Percentiles rank a stretch among this genome's conserved stretches.
Conservation (phyloP, 208 protist species). For the Polymyxa betae region DNA sequence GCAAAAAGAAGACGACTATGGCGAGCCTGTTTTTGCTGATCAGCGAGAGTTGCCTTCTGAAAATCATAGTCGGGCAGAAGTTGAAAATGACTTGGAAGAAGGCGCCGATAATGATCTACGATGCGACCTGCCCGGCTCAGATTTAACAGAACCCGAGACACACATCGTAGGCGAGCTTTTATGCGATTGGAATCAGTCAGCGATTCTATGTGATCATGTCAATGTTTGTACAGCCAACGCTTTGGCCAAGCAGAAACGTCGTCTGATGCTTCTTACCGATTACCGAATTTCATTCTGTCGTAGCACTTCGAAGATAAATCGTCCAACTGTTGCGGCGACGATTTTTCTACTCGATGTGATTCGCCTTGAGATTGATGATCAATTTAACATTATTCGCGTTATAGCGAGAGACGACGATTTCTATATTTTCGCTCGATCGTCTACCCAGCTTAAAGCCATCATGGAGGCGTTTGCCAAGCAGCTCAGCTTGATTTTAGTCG, state of each 20-base stretch:
- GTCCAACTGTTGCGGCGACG: background rate
- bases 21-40: background rate
- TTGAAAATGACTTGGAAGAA: background rate
- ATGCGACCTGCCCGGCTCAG: background rate
- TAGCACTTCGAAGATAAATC: background rate
- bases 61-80: too few relatives aligned
- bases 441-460: background rate
- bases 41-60: background rate
- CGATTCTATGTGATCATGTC: background rate
- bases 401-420: background rate
- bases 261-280: background rate
- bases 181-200: background rate
- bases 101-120: background rate
- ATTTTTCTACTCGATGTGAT: background rate
- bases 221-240: background rate
- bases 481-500: background rate
- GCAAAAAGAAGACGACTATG: background rate
- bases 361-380: background rate
- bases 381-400: background rate
- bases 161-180: background rate
- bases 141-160: background rate
- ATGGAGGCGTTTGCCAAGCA: background rate
- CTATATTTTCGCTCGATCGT: background rate
- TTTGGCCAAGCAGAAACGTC: background rate
- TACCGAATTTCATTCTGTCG: background rate